Evolutionary conservation across 768 basidiomycete species (phyloP).

Genomic region (Russula foetens): DNA sequence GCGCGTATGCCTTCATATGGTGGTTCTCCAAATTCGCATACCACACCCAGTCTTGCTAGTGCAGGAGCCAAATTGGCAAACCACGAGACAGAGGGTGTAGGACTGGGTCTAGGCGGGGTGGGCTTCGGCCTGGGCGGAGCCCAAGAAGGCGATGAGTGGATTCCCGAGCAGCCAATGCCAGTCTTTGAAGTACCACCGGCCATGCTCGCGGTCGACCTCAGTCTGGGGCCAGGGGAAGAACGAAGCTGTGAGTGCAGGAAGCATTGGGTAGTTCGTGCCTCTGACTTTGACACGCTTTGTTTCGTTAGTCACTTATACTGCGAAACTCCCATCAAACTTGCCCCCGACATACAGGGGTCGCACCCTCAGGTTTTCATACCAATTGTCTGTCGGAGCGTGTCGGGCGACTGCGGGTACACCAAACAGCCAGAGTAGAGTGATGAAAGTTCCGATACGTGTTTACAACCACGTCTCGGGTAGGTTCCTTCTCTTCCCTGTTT

Average conservation of each 20-base stretch:
- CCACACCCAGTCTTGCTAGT: constrained; percentile 7
- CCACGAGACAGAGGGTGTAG: constrained; percentile 21
- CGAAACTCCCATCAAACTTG: constrained; percentile 66
- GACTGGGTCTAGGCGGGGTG: constrained; percentile 28
- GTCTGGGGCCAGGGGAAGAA: constrained; percentile 75
- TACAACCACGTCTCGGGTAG: constrained; percentile 82
- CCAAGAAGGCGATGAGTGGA: constrained; percentile 37
- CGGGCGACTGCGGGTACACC: constrained; percentile 39
- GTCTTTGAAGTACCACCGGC: constrained; percentile 80
- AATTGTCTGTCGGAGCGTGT: constrained; percentile 84
- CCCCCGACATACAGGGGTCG: constrained; percentile 91
- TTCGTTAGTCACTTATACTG: constrained; percentile 64
- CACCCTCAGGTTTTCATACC: constrained; percentile 78
- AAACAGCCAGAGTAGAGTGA: constrained; percentile 59
- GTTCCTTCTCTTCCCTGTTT: background rate
- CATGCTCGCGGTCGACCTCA: constrained; percentile 85
- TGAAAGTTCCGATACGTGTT: constrained; percentile 87
- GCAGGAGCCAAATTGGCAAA: constrained; percentile 9
- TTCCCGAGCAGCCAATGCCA: constrained; percentile 62
- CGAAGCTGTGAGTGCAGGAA: constrained; percentile 57
- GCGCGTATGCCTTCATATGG: constrained; percentile 21
- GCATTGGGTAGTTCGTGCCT: background rate
- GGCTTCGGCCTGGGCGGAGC: constrained; percentile 14
- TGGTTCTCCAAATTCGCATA: constrained; percentile 9
- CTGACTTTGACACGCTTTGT: constrained; percentile 2